Evolutionary conservation across 2,329 filamentous ascomycete species (phyloP).

Genomic region (Arthrobotrys conoides): DNA sequence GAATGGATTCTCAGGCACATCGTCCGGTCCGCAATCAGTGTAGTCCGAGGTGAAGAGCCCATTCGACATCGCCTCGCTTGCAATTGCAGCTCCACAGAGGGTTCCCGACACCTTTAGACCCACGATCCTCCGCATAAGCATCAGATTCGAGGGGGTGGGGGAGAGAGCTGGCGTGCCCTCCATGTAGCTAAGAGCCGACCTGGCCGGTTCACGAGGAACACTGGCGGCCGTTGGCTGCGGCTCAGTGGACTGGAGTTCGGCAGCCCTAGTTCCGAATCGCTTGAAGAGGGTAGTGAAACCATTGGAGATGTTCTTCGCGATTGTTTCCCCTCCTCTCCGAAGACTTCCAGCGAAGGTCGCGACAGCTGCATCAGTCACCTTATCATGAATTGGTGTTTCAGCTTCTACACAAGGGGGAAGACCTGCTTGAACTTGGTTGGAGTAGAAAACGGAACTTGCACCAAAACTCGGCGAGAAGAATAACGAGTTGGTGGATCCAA

Average conservation of each 20-base stretch:
- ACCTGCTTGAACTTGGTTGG: constrained; percentile 32
- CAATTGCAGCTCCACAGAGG: constrained; percentile 34
- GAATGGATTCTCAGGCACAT: constrained; percentile 38
- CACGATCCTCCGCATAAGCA: constrained; percentile 48
- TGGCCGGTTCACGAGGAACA: constrained; percentile 25
- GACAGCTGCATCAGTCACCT: constrained; percentile 14
- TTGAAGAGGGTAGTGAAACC: constrained; percentile 43
- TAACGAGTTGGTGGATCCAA: constrained; percentile 32
- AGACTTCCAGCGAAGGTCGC: constrained; percentile 27
- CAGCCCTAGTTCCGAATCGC: constrained; percentile 46
- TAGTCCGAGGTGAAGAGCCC: constrained; percentile 47
- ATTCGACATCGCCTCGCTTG: constrained; percentile 52
- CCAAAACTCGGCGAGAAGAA: constrained; percentile 26
- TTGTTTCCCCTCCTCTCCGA: constrained; percentile 29
- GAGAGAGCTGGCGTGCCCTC: constrained; percentile 32
- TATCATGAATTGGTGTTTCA: constrained; percentile 12
- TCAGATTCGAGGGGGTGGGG: constrained; percentile 46
- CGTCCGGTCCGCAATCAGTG: constrained; percentile 29
- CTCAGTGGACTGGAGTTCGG: constrained; percentile 37
- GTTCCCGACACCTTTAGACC: constrained; percentile 55
- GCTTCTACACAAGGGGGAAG: constrained; percentile 17
- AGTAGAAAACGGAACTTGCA: constrained; percentile 19
- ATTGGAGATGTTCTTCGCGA: constrained; percentile 32
- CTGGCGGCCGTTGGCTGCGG: constrained; percentile 35
- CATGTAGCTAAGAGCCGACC: constrained; percentile 39